phyloP scores from a whole-genome alignment of 2,329 filamentous ascomycete species.

The Sporothrix brasiliensis region DNA sequence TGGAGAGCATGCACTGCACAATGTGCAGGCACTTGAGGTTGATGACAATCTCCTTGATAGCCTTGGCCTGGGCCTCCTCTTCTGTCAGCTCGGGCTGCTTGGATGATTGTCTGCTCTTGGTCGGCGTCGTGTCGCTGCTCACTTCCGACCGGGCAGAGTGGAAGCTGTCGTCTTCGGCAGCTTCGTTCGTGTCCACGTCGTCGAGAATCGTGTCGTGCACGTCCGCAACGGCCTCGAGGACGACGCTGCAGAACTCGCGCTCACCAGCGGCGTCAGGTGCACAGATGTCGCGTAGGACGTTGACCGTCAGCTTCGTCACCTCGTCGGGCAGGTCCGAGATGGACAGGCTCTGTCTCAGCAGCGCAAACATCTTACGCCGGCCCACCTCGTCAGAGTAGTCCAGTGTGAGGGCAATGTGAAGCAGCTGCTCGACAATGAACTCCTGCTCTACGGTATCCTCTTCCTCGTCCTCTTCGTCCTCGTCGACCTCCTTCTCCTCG shows the following conservation, averaged over 20 bases:
- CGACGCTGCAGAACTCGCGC: slow-evolving; percentile 79
- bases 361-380: slow-evolving; percentile 90
- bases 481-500: slow-evolving; percentile 57
- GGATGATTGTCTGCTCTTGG: slow-evolving; percentile 48
- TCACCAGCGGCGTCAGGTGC: slow-evolving; percentile 73
- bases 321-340: slow-evolving; percentile 89
- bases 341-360: slow-evolving; percentile 82
- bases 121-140: slow-evolving; percentile 64
- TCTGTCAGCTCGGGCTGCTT: slow-evolving; percentile 53
- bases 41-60: slow-evolving; percentile 87
- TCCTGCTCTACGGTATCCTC: slow-evolving; percentile 88
- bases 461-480: slow-evolving; percentile 70
- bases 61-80: slow-evolving; percentile 71
- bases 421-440: slow-evolving; percentile 92
- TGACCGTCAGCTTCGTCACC: slow-evolving; percentile 82
- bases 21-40: slow-evolving; percentile 99
- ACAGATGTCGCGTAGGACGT: slow-evolving; percentile 81
- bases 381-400: slow-evolving; percentile 99
- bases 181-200: slow-evolving; percentile 57
- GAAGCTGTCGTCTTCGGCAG: slow-evolving; percentile 78
- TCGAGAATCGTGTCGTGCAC: slow-evolving; percentile 92
- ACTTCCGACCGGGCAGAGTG: slow-evolving; percentile 89
- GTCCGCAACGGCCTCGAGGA: slow-evolving; percentile 92
- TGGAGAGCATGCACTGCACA: slow-evolving; percentile 94
- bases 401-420: slow-evolving; percentile 87